Evolutionary conservation across 495 filamentous ascomycete species (phyloP).

Genomic region (Tuber microsphaerosporum): DNA sequence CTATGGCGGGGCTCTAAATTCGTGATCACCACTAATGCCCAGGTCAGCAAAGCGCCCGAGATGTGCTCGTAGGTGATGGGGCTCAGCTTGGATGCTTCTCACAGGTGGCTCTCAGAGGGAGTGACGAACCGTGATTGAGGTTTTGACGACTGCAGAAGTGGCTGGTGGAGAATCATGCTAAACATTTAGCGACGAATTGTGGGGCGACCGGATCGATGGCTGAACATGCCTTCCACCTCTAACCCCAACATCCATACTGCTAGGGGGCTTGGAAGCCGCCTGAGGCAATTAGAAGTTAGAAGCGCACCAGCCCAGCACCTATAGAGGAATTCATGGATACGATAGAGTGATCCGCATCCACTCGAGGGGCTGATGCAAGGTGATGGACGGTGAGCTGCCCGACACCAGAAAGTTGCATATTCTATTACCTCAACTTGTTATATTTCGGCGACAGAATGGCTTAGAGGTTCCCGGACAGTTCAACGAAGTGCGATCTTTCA

Average conservation of each 20-base stretch:
- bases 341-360: not conserved
- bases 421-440: not conserved
- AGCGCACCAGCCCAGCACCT: not conserved
- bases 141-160: not conserved
- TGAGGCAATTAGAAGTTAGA: not conserved
- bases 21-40: not conserved
- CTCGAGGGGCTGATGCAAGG: not conserved
- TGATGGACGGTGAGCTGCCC: not conserved
- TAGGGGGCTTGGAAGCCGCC: too few relatives aligned
- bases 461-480: not conserved
- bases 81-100: not conserved
- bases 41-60: not conserved
- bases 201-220: not conserved
- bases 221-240: not conserved
- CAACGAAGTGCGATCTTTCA: not conserved
- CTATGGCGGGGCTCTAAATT: not conserved
- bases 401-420: not conserved
- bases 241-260: not conserved
- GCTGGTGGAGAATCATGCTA: not conserved
- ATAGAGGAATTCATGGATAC: not conserved
- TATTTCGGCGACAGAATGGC: not conserved
- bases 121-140: not conserved
- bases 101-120: not conserved
- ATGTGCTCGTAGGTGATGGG: not conserved
- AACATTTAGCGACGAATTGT: not conserved